Percentiles rank a stretch among this genome's conserved stretches.
phyloP scores from a whole-genome alignment of 202 grass and related monocot species.

The Zoysia matrella region DNA sequence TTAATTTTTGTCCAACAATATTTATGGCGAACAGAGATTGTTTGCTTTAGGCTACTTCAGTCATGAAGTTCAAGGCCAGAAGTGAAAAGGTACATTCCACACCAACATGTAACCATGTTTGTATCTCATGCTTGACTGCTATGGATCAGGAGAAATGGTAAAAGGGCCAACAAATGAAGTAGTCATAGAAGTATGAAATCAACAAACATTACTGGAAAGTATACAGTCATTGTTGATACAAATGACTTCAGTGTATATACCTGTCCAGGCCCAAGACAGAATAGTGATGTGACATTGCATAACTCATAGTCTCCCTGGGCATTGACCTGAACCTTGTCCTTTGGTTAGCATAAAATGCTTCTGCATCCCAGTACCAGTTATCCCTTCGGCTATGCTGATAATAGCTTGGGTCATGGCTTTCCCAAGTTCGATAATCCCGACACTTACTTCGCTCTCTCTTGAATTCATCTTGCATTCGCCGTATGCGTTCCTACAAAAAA shows the following conservation, averaged over 20 bases:
- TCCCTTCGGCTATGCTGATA: slow-evolving; percentile 70
- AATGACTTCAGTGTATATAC: slow-evolving; percentile 38
- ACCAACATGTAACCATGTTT: neutral
- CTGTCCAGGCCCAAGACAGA: slow-evolving; percentile 84
- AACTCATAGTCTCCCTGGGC: slow-evolving; percentile 45
- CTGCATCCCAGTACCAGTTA: slow-evolving; percentile 69
- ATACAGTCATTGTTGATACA: neutral
- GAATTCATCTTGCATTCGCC: slow-evolving; percentile 84
- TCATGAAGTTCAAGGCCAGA: neutral
- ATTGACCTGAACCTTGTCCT: slow-evolving; percentile 62
- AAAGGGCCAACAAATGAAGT: neutral
- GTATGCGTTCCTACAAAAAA: slow-evolving; percentile 79
- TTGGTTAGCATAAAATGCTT: slow-evolving; percentile 64
- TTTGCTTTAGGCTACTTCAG: neutral
- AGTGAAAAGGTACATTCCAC: neutral
- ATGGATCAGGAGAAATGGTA: neutral
- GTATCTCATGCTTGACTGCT: neutral
- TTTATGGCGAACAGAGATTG: neutral
- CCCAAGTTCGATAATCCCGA: slow-evolving; percentile 59
- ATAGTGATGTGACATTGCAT: slow-evolving; percentile 77
- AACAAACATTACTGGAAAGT: no score
- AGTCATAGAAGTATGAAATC: neutral
- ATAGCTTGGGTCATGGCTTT: slow-evolving; percentile 43
- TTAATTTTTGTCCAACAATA: slow-evolving; percentile 12
- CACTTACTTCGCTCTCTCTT: slow-evolving; percentile 80